Evolutionary conservation across 1,139 yeast species (phyloP).

Genomic region (Blastobotrys malaysiensis): DNA sequence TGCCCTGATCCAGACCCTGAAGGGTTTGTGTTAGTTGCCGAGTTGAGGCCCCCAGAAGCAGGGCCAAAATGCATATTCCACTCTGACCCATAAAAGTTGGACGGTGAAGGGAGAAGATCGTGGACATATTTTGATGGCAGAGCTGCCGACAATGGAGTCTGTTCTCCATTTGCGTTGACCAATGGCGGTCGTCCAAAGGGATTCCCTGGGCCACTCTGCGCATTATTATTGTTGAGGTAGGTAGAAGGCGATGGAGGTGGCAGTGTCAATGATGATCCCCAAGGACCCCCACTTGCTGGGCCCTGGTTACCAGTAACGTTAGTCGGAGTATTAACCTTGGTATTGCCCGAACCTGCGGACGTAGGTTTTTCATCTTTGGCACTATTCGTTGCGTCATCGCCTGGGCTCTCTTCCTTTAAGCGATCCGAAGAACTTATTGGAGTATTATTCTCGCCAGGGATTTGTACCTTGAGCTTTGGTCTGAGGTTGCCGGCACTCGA

Average conservation of each 20-base stretch:
- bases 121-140: conserved; percentile 37
- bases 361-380: conserved; percentile 12
- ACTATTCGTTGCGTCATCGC: conserved; percentile 9
- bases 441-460: conserved; percentile 28
- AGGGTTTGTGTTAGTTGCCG: conserved; percentile 9
- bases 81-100: conserved; percentile 35
- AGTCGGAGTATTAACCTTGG: not conserved
- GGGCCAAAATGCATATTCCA: conserved; percentile 28
- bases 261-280: conserved; percentile 12
- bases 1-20: conserved; percentile 1
- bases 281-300: conserved; percentile 14
- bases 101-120: conserved; percentile 40
- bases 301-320: conserved; percentile 1
- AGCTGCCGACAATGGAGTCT: conserved; percentile 38
- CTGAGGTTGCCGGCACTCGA: conserved; percentile 19
- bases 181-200: conserved; percentile 32
- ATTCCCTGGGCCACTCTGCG: conserved; percentile 30
- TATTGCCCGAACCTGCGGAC: conserved; percentile 3
- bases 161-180: conserved; percentile 40
- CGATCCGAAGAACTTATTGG: conserved; percentile 14
- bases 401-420: conserved; percentile 11
- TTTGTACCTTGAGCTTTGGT: conserved; percentile 38
- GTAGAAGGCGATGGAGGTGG: conserved; percentile 23
- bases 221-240: conserved; percentile 15
- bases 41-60: conserved; percentile 38